A percentile compares a stretch with the other conserved stretches of the same genome.
Evolutionary conservation across 192 early-diverging fungal genomes (phyloP).

Genomic region (Neocallimastix lanati): DNA sequence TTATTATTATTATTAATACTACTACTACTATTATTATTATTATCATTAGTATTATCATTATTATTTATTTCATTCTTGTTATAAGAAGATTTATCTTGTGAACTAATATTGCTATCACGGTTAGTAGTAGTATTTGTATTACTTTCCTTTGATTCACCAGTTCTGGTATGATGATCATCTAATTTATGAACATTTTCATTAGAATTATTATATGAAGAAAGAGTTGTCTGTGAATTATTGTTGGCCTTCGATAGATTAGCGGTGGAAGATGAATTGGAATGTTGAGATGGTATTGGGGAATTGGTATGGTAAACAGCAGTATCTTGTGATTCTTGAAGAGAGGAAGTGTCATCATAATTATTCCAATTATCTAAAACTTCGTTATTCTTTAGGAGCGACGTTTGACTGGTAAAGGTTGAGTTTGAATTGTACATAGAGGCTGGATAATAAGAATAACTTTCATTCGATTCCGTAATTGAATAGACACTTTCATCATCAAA

Average conservation of each 20-base stretch:
- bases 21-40: too few relatives aligned
- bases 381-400: background rate
- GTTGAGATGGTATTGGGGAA: background rate
- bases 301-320: background rate
- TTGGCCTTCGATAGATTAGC: background rate
- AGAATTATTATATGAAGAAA: background rate
- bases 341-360: background rate
- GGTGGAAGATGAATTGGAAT: background rate
- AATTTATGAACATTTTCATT: background rate
- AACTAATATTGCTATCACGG: background rate
- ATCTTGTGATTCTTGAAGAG: background rate
- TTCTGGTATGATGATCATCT: background rate
- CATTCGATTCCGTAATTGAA: background rate
- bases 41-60: too few relatives aligned
- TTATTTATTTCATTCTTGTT: too few relatives aligned
- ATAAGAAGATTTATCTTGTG: too few relatives aligned
- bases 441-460: background rate
- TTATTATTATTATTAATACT: too few relatives aligned
- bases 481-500: background rate
- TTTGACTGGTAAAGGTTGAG: background rate
- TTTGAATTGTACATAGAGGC: background rate
- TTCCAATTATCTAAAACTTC: background rate
- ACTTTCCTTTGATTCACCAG: background rate
- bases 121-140: background rate
- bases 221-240: background rate